Evolutionary conservation across 192 early-diverging fungal species (phyloP).

Genomic region (Backusella sp.): DNA sequence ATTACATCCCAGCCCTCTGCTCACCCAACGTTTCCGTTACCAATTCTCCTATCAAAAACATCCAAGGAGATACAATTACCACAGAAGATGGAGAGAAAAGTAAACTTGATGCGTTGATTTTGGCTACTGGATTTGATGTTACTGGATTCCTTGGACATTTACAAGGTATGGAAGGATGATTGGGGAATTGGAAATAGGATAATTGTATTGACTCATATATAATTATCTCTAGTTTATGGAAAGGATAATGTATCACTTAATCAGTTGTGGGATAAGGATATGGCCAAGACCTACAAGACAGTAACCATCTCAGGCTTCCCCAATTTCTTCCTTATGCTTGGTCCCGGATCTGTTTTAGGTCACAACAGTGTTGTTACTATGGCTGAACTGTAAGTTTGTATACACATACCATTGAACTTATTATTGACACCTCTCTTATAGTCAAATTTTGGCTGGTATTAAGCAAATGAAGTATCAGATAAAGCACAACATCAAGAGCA

Average conservation of each 20-base stretch:
- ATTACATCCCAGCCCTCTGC: constrained; percentile 9
- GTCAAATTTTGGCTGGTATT: constrained; percentile 41
- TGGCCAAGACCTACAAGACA: constrained; percentile 43
- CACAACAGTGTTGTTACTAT: constrained; percentile 51
- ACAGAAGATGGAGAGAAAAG: constrained; percentile 30
- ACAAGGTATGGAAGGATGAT: neutral
- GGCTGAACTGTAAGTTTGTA: constrained; percentile 31
- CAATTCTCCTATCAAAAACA: constrained; percentile 17
- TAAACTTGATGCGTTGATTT: constrained; percentile 39
- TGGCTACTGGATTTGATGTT: constrained; percentile 41
- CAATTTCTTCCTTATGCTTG: constrained; percentile 55
- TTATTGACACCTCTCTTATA: neutral
- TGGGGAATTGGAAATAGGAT: neutral
- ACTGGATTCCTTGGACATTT: neutral
- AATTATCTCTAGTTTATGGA: constrained; percentile 31
- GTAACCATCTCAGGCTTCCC: constrained; percentile 46
- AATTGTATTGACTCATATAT: neutral
- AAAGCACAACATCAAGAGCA: constrained; percentile 33
- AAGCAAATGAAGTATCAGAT: constrained; percentile 40
- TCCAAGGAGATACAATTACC: constrained; percentile 32
- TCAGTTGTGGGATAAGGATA: constrained; percentile 36
- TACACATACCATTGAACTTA: neutral
- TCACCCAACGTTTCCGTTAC: constrained; percentile 29
- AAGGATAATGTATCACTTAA: constrained; percentile 26
- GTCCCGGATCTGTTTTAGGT: constrained; percentile 50